Base-by-base conservation (phyloP, 768 basidiomycete genomes). In the Cystofilobasidium capitatum region DNA sequence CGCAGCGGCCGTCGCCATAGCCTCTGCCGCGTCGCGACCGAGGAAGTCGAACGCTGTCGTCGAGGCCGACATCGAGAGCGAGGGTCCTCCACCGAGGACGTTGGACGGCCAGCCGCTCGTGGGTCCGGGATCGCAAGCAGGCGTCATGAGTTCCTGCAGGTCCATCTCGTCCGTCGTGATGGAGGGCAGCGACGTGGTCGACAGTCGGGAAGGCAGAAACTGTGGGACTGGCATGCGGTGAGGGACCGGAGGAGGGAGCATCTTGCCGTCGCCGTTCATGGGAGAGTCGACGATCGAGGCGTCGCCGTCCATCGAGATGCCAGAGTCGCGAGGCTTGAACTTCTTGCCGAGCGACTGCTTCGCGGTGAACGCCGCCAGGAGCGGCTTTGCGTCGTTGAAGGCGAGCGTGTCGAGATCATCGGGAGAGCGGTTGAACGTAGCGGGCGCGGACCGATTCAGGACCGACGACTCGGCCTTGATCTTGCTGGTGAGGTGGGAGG, bases 361-460 rank as follows among this genome's bases (percentile, higher is more conserved):
- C 16, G 68, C 62, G 0, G 44, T 40, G 68, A 69, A 69, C 22
- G 68, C 68, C 22, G 68, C 58, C 16, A 57, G 55, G 29, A 69
- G 58, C 22, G 68, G 68, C 29, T 61, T 64, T n/a, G 63, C 63
- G 33, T 69, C 62, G 45, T 64, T 61, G 63, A 69, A 64, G 17
- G 61, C 57, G 47, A 36, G 51, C 22, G 24, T 26, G 57, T 58
- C 39, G 31, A 29, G 55, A 20, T 63, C 45, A n/a, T 39, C 26
- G 3, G 51, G 51, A 39, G 40, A 24, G 13, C 45, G 42, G 3
- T 58, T 57, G 44, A 51, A 54, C 13, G 68, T 47, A 6, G 68
- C 68, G 1, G 68, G 68, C 20, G 68, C 68, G 17, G 68, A 69
- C 24, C 68, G 62, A 31, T 69, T 69, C 44, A 69, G 63, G 35